Evolutionary conservation across 345 rosid genomes (phyloP).

Genomic region (Pistacia atlantica): DNA sequence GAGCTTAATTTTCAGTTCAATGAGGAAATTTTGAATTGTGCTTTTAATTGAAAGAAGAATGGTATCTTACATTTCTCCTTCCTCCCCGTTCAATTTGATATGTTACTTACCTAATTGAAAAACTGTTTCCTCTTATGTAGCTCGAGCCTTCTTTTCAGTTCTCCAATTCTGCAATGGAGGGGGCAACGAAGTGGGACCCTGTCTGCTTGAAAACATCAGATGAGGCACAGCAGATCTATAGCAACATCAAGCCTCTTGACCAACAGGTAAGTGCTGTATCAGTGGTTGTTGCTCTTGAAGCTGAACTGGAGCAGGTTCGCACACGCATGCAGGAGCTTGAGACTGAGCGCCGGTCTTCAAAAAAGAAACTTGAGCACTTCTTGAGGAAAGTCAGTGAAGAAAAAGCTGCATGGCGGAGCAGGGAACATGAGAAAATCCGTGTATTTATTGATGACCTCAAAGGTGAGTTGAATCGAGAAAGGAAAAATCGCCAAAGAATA

Average conservation of each 20-base stretch:
- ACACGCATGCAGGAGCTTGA: constrained; percentile 64
- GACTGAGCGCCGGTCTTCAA: constrained; percentile 65
- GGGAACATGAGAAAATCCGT: constrained; percentile 85
- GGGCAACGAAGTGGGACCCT: constrained; percentile 86
- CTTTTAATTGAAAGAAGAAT: not conserved
- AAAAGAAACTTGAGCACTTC: constrained; percentile 84
- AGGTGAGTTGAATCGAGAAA: constrained; percentile 64
- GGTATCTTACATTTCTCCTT: not conserved
- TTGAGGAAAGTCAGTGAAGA: constrained; percentile 84
- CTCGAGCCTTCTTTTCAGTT: constrained; percentile 57
- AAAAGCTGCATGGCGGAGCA: constrained; percentile 76
- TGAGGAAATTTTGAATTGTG: not conserved
- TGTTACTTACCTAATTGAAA: constrained; percentile 14
- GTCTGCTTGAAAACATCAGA: constrained; percentile 47
- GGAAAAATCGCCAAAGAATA: constrained; percentile 68
- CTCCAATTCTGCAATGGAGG: constrained; percentile 70
- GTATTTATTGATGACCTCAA: constrained; percentile 69
- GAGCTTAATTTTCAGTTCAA: not conserved
- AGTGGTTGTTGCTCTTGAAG: constrained; percentile 59
- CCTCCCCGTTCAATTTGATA: not conserved
- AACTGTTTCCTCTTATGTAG: constrained; percentile 36
- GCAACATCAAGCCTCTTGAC: constrained; percentile 47
- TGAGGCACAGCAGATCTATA: constrained; percentile 47
- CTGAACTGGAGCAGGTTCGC: constrained; percentile 68
- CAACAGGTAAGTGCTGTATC: constrained; percentile 67